Evolutionary conservation across 1,284 basidiomycete species (phyloP).

Genomic region (Heliocybe sulcata): DNA sequence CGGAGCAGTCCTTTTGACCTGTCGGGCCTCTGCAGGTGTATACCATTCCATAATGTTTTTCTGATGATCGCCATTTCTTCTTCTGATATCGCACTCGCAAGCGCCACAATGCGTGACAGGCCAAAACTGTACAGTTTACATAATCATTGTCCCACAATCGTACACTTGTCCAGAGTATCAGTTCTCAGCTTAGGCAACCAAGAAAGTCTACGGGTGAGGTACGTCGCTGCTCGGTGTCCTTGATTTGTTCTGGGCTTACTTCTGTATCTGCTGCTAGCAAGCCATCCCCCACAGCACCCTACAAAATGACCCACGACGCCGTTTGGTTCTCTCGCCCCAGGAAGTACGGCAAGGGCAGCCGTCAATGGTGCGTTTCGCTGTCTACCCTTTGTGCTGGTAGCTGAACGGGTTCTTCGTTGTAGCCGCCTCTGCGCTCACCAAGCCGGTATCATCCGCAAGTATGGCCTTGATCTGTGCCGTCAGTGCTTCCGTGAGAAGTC

Average conservation of each 20-base stretch:
- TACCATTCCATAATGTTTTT: no score
- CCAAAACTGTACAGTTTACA: not conserved
- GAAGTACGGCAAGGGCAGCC: slow-evolving; percentile 92
- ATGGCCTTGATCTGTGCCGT: slow-evolving; percentile 93
- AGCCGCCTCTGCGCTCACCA: slow-evolving; percentile 95
- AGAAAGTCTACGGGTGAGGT: not conserved
- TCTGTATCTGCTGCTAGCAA: not conserved
- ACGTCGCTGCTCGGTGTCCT: not conserved
- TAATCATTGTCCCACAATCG: not conserved
- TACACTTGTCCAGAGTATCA: not conserved
- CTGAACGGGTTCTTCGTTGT: slow-evolving; percentile 7
- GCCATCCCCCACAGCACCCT: not conserved
- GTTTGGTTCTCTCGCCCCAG: slow-evolving; percentile 92
- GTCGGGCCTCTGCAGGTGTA: no score
- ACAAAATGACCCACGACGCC: slow-evolving; percentile 85
- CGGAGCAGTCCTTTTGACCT: no score
- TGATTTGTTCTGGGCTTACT: not conserved
- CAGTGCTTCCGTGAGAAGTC: slow-evolving; percentile 98
- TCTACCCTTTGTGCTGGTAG: slow-evolving; percentile 4
- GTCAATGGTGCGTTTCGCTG: slow-evolving; percentile 71
- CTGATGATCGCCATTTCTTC: no score
- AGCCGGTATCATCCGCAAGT: slow-evolving; percentile 94
- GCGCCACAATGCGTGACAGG: no score
- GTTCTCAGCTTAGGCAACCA: not conserved
- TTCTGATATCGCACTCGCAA: no score